Evolutionary conservation across 1,284 basidiomycete genomes (phyloP), one percentile per base, ranked within the genome.

Genomic region (Porogramme epimiltina): DNA sequence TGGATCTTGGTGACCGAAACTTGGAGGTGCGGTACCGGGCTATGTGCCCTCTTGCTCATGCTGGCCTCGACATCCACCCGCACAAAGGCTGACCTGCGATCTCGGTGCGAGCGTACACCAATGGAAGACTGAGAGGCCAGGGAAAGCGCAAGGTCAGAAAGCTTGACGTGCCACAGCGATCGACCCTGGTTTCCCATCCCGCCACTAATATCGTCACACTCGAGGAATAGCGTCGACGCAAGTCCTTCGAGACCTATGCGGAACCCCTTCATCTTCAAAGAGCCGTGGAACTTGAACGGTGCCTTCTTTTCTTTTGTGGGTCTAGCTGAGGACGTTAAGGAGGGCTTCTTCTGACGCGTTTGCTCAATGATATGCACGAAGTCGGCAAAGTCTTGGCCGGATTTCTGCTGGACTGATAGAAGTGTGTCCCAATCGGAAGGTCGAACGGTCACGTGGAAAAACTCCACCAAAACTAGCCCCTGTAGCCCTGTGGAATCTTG

Each of bases 311-410:
- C 33, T 2, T 58, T 22, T 26, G 54, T 52, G 38, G 10, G 28
- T 8, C 18, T 16, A n/a, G 58, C 18, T 36, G 53, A 55, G 39
- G 15, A 24, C 9, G 19, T 16, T 15, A 58, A n/a, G 34, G 53
- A 55, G 13, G 69, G 49, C 40, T 63, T 67, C 58, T 75, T 80
- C 36, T 66, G 66, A 23, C 81, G 80, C 19, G 79, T 84, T 62
- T 89, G 78, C 53, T 80, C 81, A 24, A 87, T 73, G 49, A 90
- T 68, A 36, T 78, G 71, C 10, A 93, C 70, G 23, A 93, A 73
- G 57, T 94, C 91, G 58, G 87, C 88, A 70, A 93, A 89, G 67
- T 93, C 91, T 62, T 87, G 85, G 6, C 88, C 91, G 55, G 92
- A 93, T 62, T 92, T 91, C 59, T 90, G 87, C 62, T 92, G 89